A percentile compares a stretch with the other conserved stretches of the same genome.
Conservation (phyloP, 2,329 filamentous ascomycete species). For the Fonsecaea monophora region DNA sequence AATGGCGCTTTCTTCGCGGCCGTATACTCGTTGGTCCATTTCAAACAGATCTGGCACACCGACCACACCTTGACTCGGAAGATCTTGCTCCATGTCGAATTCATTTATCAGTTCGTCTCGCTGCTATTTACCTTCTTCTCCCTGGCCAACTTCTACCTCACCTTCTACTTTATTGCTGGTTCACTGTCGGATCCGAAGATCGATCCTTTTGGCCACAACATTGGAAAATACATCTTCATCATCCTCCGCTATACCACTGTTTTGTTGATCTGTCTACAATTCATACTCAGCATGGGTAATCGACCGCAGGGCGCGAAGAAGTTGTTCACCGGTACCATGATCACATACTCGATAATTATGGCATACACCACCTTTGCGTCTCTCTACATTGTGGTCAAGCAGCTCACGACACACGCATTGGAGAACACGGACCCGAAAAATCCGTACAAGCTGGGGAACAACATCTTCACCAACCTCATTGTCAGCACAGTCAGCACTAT, state of each 20-base stretch:
- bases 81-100: conserved; percentile 90
- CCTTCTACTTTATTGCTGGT: conserved; percentile 96
- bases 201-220: conserved; percentile 89
- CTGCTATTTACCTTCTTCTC: conserved; percentile 98
- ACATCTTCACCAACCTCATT: conserved; percentile 93
- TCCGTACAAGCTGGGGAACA: conserved; percentile 72
- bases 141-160: conserved; percentile 97
- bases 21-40: conserved; percentile 95
- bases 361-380: conserved; percentile 88
- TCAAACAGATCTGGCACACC: conserved; percentile 88
- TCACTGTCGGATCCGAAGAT: conserved; percentile 78
- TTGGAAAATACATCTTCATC: conserved; percentile 84
- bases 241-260: conserved; percentile 84
- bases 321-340: conserved; percentile 85
- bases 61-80: conserved; percentile 92
- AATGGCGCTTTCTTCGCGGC: conserved; percentile 99
- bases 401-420: conserved; percentile 65
- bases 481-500: conserved; percentile 87
- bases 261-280: conserved; percentile 89
- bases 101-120: conserved; percentile 91
- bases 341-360: conserved; percentile 95
- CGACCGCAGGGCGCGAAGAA: conserved; percentile 92
- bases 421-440: conserved; percentile 47
- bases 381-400: conserved; percentile 85
- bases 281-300: conserved; percentile 95